Percentiles rank a stretch among this genome's conserved stretches.
Conservation (phyloP, 441 rosid species). For the Gossypium davidsonii region DNA sequence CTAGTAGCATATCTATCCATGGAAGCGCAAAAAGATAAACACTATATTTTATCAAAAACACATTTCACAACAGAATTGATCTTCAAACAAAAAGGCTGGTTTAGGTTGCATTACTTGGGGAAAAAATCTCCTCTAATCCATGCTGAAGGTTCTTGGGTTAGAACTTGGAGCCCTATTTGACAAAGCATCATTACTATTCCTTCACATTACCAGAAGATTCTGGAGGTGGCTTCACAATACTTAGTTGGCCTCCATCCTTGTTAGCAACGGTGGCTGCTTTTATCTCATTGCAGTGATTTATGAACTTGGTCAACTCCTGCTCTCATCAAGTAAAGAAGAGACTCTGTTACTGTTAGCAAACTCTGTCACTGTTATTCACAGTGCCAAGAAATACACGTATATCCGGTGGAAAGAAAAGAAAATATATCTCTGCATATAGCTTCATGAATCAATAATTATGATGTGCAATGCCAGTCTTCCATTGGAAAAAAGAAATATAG, state of each 20-base stretch:
- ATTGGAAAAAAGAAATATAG: not conserved
- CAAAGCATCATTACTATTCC: constrained; percentile 26
- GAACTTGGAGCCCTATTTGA: not conserved
- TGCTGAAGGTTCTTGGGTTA: not conserved
- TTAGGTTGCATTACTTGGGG: not conserved
- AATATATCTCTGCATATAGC: not conserved
- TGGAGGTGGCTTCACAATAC: constrained; percentile 42
- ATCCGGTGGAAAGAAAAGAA: not conserved
- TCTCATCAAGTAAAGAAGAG: not conserved
- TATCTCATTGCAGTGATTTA: constrained; percentile 77
- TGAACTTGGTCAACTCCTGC: constrained; percentile 78
- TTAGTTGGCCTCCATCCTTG: constrained; percentile 77
- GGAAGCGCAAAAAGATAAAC: not conserved
- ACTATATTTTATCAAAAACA: not conserved
- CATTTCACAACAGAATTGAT: not conserved
- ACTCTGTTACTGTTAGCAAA: not conserved
- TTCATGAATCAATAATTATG: not conserved
- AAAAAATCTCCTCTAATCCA: not conserved
- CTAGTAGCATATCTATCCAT: too few relatives aligned
- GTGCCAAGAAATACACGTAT: too few relatives aligned
- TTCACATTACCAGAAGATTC: constrained; percentile 30
- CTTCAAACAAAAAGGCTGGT: not conserved
- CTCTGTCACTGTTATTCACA: not conserved
- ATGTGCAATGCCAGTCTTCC: not conserved
- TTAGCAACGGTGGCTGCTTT: constrained; percentile 75